Percentiles rank a stretch among this genome's conserved stretches.
Evolutionary conservation across 139 green algal species (phyloP).

Genomic region (Dunaliella primolecta): DNA sequence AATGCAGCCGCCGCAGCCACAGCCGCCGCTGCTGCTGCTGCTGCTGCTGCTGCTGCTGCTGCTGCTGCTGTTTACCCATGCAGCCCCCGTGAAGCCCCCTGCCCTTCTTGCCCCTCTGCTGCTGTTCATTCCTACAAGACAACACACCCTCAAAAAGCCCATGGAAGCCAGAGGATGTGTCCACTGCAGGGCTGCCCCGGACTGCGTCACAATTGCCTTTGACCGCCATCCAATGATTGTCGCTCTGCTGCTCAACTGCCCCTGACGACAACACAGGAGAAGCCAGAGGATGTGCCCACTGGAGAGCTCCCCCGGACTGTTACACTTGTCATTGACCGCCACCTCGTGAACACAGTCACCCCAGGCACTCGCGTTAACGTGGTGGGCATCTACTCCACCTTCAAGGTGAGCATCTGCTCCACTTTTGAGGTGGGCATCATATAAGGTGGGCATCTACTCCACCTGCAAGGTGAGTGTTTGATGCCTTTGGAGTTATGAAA

Average conservation of each 20-base stretch:
- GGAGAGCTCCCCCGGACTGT: slow-evolving; percentile 90
- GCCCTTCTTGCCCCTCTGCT: too few relatives aligned
- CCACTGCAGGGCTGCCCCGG: slow-evolving; percentile 89
- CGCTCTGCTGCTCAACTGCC: too few relatives aligned
- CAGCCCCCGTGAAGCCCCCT: too few relatives aligned
- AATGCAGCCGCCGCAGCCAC: too few relatives aligned
- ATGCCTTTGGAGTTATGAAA: too few relatives aligned
- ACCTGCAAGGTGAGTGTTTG: slow-evolving; percentile 68
- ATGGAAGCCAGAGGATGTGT: slow-evolving; percentile 92
- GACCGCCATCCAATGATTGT: slow-evolving; percentile 84
- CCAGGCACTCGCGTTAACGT: slow-evolving; percentile 91
- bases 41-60: too few relatives aligned
- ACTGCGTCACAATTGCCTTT: slow-evolving; percentile 77
- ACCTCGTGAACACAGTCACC: slow-evolving; percentile 70
- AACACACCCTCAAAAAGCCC: too few relatives aligned
- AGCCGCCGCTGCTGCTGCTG: too few relatives aligned
- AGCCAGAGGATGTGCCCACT: slow-evolving; percentile 92
- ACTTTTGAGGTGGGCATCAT: too few relatives aligned
- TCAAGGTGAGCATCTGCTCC: slow-evolving; percentile 53
- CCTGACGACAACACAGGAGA: slow-evolving; percentile 68
- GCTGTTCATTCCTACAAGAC: too few relatives aligned
- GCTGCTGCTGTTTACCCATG: too few relatives aligned
- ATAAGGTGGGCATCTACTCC: slow-evolving; percentile 90
- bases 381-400: slow-evolving; percentile 92
- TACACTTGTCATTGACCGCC: slow-evolving; percentile 80